A percentile compares a stretch with the other conserved stretches of the same genome.
phyloP scores from a whole-genome alignment of 495 filamentous ascomycete genomes.

The Penicillium herquei region DNA sequence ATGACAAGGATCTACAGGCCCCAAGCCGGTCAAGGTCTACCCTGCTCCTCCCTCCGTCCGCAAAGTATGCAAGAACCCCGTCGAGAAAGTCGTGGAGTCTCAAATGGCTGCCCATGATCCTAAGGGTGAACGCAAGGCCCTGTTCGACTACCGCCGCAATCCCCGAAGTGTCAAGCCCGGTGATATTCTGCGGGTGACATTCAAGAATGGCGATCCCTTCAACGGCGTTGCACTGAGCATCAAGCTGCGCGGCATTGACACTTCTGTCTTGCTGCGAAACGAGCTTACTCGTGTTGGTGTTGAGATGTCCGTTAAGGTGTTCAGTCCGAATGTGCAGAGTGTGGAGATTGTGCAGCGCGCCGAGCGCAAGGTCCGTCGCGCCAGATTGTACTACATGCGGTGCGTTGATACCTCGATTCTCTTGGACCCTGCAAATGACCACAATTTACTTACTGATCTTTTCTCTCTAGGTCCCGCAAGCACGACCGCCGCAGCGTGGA shows the following conservation, averaged over 20 bases:
- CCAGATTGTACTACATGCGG: constrained; percentile 89
- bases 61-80: constrained; percentile 54
- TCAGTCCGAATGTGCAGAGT: constrained; percentile 79
- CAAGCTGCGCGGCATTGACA: constrained; percentile 80
- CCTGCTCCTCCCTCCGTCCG: constrained; percentile 49
- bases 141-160: constrained; percentile 73
- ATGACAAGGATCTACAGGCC: constrained; percentile 27
- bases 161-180: constrained; percentile 72
- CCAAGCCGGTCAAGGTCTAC: constrained; percentile 52
- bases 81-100: constrained; percentile 56
- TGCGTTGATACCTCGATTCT: constrained; percentile 39
- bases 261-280: constrained; percentile 78
- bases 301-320: constrained; percentile 98
- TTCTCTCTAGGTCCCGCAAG: constrained; percentile 50
- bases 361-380: constrained; percentile 80
- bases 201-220: constrained; percentile 82
- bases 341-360: constrained; percentile 91
- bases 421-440: constrained; percentile 34
- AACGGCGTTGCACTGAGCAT: constrained; percentile 84
- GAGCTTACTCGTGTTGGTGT: constrained; percentile 79
- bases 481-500: constrained; percentile 71
- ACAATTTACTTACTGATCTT: constrained; percentile 2
- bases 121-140: constrained; percentile 70
- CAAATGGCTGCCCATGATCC: constrained; percentile 79
- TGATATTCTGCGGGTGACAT: constrained; percentile 86